Conservation (phyloP, 2,329 filamentous ascomycete species). For the Ambrosiella xylebori region DNA sequence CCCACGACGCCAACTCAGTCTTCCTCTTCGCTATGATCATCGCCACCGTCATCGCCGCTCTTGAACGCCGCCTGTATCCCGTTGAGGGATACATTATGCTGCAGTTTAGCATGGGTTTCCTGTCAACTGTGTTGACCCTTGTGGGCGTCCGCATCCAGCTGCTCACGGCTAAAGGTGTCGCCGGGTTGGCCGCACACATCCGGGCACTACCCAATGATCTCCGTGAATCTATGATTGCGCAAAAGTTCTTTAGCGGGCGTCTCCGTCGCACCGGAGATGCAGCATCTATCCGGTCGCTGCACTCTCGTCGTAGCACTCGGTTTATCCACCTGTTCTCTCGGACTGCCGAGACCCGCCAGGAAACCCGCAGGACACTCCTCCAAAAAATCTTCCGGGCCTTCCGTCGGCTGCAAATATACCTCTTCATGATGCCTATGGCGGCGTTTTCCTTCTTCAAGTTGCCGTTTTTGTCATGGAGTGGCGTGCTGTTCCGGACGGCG, state of each 20-base stretch:
- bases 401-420: not conserved
- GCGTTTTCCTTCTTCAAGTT: conserved; percentile 10
- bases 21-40: conserved; percentile 11
- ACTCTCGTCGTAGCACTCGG: not conserved
- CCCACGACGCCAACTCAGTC: conserved; percentile 10
- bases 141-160: conserved; percentile 7
- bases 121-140: conserved; percentile 4
- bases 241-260: not conserved
- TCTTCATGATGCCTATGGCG: conserved; percentile 8
- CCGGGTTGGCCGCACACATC: not conserved
- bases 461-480: conserved; percentile 5
- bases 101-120: conserved; percentile 8
- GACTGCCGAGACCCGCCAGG: not conserved
- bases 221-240: not conserved
- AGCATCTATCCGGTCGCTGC: not conserved
- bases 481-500: conserved; percentile 8
- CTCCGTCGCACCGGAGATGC: not conserved
- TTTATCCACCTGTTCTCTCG: not conserved
- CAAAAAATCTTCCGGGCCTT: not conserved
- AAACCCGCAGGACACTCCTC: not conserved
- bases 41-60: conserved; percentile 6
- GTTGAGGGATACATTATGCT: conserved; percentile 12
- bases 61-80: not conserved
- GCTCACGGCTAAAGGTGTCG: not conserved
- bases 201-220: not conserved